Evolutionary conservation across 1,139 yeast species (phyloP).

Genomic region (Magnusiomyces tetraspermus): DNA sequence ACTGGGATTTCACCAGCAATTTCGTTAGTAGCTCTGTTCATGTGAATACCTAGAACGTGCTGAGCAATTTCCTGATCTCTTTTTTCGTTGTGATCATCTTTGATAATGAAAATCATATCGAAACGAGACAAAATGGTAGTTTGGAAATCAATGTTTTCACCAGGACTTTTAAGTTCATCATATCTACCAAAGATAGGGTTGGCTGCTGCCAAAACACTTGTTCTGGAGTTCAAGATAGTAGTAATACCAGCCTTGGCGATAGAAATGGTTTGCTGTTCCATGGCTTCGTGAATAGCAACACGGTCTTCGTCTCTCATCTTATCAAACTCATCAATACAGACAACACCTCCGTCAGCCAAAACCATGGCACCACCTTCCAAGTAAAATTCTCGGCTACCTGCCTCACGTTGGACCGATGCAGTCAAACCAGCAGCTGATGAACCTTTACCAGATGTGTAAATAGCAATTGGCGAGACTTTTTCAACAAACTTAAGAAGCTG

Average conservation of each 20-base stretch:
- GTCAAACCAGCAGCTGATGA: constrained; percentile 99
- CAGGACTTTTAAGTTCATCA: constrained; percentile 92
- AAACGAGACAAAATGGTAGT: constrained; percentile 93
- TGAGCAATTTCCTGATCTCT: constrained; percentile 86
- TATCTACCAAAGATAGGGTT: constrained; percentile 95
- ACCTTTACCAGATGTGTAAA: constrained; percentile 97
- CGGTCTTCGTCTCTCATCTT: constrained; percentile 99
- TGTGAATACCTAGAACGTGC: constrained; percentile 92
- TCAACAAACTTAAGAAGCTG: constrained; percentile 91
- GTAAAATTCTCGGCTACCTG: constrained; percentile 79
- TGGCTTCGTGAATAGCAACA: constrained; percentile 98
- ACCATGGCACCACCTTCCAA: constrained; percentile 99
- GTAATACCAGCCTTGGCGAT: constrained; percentile 99
- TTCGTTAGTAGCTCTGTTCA: constrained; percentile 54
- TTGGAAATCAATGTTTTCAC: constrained; percentile 96
- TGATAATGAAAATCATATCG: constrained; percentile 96
- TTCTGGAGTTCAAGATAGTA: constrained; percentile 88
- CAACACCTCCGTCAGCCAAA: constrained; percentile 97
- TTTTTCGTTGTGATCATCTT: constrained; percentile 83
- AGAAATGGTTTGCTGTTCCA: constrained; percentile 99
- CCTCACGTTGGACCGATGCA: constrained; percentile 92
- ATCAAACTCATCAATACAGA: constrained; percentile 97
- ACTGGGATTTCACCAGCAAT: constrained; percentile 84
- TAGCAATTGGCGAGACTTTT: constrained; percentile 87
- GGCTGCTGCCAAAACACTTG: constrained; percentile 95